A percentile compares a stretch with the other conserved stretches of the same genome.
phyloP scores from a whole-genome alignment of 2,329 filamentous ascomycete species.

The Fusarium pseudonygamai region DNA sequence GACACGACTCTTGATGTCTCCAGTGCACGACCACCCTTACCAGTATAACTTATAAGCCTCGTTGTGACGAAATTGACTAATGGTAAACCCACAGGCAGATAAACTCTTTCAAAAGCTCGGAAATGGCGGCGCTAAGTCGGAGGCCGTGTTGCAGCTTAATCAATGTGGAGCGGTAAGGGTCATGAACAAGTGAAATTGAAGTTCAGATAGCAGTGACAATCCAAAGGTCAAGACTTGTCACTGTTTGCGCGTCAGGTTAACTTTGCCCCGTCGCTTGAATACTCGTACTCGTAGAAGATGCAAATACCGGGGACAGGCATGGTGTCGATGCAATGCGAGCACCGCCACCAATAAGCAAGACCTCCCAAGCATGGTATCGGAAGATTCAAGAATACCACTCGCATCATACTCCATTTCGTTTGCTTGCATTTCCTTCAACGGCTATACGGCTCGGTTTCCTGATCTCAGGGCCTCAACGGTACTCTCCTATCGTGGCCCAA shows the following conservation, averaged over 20 bases:
- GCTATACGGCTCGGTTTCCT: constrained; percentile 22
- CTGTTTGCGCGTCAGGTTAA: not conserved
- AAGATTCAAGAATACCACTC: not conserved
- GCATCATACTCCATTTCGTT: constrained; percentile 1
- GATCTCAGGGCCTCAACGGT: constrained; percentile 27
- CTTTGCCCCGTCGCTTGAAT: constrained; percentile 3
- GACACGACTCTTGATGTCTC: constrained; percentile 1
- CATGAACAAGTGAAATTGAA: not conserved
- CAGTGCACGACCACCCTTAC: constrained; percentile 27
- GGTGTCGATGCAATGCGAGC: constrained; percentile 14
- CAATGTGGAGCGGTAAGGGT: constrained; percentile 26
- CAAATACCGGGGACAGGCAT: constrained; percentile 30
- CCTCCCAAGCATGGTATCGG: not conserved
- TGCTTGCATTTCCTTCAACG: not conserved
- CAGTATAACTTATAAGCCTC: too few relatives aligned
- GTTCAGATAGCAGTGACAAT: constrained; percentile 1
- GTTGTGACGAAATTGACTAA: constrained; percentile 11
- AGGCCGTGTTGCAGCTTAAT: constrained; percentile 22
- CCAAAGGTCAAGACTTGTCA: not conserved
- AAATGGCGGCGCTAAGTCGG: constrained; percentile 37
- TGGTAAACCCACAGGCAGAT: constrained; percentile 3
- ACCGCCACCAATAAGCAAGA: constrained; percentile 11
- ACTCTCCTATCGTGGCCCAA: constrained; percentile 38
- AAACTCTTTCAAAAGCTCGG: constrained; percentile 17
- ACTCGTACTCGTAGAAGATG: constrained; percentile 10